phyloP scores from a whole-genome alignment of 371 early-diverging fungal genomes.

The Rhizomucor miehei region DNA sequence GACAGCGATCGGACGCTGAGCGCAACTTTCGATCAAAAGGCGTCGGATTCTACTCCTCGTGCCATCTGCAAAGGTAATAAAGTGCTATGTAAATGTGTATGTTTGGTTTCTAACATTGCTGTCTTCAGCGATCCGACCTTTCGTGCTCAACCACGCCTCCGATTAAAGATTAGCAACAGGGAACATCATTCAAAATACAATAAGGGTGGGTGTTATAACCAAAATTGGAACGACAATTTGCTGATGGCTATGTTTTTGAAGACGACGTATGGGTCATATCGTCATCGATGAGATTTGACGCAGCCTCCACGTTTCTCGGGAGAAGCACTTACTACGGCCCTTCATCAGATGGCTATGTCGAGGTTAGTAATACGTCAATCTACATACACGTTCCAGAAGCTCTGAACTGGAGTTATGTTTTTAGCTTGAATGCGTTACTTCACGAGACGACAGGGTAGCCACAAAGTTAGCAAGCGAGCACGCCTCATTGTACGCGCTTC shows the following conservation, averaged over 20 bases:
- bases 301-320: constrained; percentile 51
- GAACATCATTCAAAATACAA: constrained; percentile 54
- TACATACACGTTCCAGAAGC: neutral
- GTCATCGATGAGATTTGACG: constrained; percentile 35
- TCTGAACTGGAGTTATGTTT: too few relatives aligned
- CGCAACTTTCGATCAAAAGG: constrained; percentile 35
- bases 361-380: constrained; percentile 31
- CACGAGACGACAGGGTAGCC: constrained; percentile 41
- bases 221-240: too few relatives aligned
- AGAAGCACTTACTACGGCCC: constrained; percentile 62
- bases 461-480: constrained; percentile 14
- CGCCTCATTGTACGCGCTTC: constrained; percentile 53
- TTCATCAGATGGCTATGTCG: constrained; percentile 45
- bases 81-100: neutral
- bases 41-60: constrained; percentile 29
- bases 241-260: constrained; percentile 6
- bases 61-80: constrained; percentile 23
- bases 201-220: constrained; percentile 33
- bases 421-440: constrained; percentile 45
- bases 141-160: constrained; percentile 8
- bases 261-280: constrained; percentile 76
- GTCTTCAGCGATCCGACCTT: constrained; percentile 2
- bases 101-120: constrained; percentile 3
- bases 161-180: constrained; percentile 29
- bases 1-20: constrained; percentile 22